phyloP scores from a whole-genome alignment of 352 stramenopile species.

The Phytopythium montanum region DNA sequence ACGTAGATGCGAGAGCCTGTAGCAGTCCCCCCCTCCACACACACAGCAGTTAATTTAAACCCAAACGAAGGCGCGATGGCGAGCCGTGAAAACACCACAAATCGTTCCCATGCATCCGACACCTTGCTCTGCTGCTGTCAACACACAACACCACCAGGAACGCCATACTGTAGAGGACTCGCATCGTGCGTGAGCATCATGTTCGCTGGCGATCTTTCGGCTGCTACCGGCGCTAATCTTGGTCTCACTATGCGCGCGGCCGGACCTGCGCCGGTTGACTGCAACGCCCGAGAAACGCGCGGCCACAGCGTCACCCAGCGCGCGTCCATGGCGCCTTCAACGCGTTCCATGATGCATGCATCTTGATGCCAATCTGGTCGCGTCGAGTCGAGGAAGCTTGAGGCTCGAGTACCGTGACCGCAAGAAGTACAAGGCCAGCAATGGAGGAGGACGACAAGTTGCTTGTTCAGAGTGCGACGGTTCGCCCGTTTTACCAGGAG shows the following conservation, averaged over 20 bases:
- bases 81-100: constrained; percentile 1
- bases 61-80: not conserved
- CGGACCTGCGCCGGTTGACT: not conserved
- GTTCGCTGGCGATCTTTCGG: constrained; percentile 1
- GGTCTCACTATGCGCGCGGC: not conserved
- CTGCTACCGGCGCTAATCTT: not conserved
- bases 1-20: constrained; percentile 5
- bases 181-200: not conserved
- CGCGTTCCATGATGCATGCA: not conserved
- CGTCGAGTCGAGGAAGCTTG: too few relatives aligned
- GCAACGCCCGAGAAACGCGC: not conserved
- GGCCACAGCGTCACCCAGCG: not conserved
- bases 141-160: too few relatives aligned
- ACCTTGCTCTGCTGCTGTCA: too few relatives aligned
- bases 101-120: not conserved
- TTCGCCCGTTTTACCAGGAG: not conserved
- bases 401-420: not conserved
- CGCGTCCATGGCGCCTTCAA: constrained; percentile 5
- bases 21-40: too few relatives aligned
- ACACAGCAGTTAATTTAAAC: constrained; percentile 1
- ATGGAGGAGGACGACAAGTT: not conserved
- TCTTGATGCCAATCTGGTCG: too few relatives aligned
- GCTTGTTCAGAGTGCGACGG: not conserved
- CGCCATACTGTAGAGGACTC: too few relatives aligned
- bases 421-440: not conserved